Percentiles rank a stretch among this genome's conserved stretches.
Conservation (phyloP, 2,329 filamentous ascomycete genomes). For the Capronia epimyces region DNA sequence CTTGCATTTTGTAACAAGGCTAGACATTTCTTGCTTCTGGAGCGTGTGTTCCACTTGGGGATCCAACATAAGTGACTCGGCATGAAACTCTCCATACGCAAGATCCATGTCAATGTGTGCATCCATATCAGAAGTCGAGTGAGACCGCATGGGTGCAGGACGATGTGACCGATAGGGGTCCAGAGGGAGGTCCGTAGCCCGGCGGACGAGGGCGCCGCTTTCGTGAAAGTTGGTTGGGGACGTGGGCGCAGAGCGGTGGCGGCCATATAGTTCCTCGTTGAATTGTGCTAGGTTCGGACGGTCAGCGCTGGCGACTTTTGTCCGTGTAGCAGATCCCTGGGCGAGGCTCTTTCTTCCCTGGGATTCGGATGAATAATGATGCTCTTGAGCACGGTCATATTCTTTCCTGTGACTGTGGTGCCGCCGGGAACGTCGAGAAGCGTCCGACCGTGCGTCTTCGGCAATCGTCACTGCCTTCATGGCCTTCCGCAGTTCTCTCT, state of each 20-base stretch:
- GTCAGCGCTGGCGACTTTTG: neutral
- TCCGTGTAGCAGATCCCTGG: neutral
- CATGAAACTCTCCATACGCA: constrained; percentile 81
- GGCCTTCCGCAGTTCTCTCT: constrained; percentile 56
- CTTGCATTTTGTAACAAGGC: constrained; percentile 70
- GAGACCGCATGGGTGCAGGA: constrained; percentile 18
- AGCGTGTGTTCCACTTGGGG: constrained; percentile 43
- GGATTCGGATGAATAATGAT: constrained; percentile 15
- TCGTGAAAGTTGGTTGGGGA: constrained; percentile 29
- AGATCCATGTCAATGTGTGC: constrained; percentile 78
- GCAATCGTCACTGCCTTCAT: constrained; percentile 47
- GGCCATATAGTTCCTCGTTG: constrained; percentile 26
- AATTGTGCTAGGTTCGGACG: constrained; percentile 21
- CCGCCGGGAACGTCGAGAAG: constrained; percentile 37
- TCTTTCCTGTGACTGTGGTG: constrained; percentile 15
- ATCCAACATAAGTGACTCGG: constrained; percentile 48
- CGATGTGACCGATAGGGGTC: constrained; percentile 10
- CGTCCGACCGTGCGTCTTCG: constrained; percentile 44
- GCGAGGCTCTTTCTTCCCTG: constrained; percentile 2
- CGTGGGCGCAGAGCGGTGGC: constrained; percentile 27
- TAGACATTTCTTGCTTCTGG: constrained; percentile 49
- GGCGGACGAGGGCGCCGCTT: constrained; percentile 19
- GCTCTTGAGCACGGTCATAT: constrained; percentile 28
- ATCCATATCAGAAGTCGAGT: constrained; percentile 25
- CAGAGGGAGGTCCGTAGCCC: constrained; percentile 27